Evolutionary conservation across 306 rosid genomes (phyloP).

Genomic region (Acacia melanoxylon): DNA sequence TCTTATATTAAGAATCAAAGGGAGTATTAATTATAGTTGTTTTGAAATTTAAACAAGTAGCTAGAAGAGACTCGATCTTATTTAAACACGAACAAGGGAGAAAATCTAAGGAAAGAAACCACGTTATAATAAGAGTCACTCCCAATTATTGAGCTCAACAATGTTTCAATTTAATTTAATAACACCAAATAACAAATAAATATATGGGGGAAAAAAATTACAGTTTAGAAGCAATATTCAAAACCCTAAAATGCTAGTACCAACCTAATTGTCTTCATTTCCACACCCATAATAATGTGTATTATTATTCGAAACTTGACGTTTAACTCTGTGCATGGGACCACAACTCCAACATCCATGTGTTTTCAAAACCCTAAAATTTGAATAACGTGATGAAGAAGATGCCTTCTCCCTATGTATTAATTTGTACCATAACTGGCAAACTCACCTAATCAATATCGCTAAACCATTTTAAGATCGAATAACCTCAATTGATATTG

Average conservation of each 20-base stretch:
- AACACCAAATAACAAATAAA: no score
- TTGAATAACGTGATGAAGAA: neutral
- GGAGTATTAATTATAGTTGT: no score
- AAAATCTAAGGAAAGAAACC: no score
- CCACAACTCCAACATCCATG: conserved; percentile 33
- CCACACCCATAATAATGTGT: neutral
- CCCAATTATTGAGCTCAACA: no score
- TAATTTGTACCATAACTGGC: conserved; percentile 10
- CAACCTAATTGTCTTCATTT: neutral
- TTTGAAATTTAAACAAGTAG: no score
- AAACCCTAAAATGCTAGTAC: neutral
- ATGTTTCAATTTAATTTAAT: no score
- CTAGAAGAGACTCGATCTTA: no score
- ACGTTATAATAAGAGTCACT: no score
- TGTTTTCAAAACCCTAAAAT: neutral
- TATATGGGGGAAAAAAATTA: no score
- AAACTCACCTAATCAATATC: neutral
- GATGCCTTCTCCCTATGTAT: conserved; percentile 15
- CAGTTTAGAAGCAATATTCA: neutral
- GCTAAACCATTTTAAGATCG: no score
- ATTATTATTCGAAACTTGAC: neutral
- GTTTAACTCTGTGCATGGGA: conserved; percentile 22
- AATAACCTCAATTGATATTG: neutral
- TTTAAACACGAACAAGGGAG: no score
- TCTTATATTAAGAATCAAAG: no score